Percentiles rank a stretch among this genome's conserved stretches.
phyloP scores from a whole-genome alignment of 352 stramenopile species.

The Hyaloperonospora arabidopsidis region DNA sequence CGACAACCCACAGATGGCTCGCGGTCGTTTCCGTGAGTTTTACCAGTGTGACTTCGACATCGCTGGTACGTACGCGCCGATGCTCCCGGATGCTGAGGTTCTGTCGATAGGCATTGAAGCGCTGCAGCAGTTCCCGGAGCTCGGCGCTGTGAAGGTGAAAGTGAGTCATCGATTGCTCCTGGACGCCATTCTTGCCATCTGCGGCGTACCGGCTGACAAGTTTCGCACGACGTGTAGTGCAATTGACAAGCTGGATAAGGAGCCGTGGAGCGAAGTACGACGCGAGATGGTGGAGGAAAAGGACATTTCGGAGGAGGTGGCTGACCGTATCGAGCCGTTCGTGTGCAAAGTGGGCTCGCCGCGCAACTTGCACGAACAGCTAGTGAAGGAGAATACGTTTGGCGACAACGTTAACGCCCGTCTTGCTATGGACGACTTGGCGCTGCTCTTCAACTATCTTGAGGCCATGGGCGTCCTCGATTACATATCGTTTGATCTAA shows the following conservation, averaged over 20 bases:
- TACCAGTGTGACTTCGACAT: conserved; percentile 99
- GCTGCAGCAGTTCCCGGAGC: conserved; percentile 77
- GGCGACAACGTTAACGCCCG: conserved; percentile 81
- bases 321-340: conserved; percentile 92
- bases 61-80: conserved; percentile 90
- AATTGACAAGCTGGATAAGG: conserved; percentile 99
- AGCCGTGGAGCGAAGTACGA: conserved; percentile 86
- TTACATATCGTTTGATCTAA: conserved; percentile 94
- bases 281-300: conserved; percentile 97
- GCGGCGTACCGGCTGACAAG: conserved; percentile 93
- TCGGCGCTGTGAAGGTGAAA: conserved; percentile 94
- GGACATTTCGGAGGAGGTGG: conserved; percentile 84
- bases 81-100: conserved; percentile 96
- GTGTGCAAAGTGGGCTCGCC: conserved; percentile 87
- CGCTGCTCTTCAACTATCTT: conserved; percentile 95
- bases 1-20: conserved; percentile 91
- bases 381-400: conserved; percentile 81
- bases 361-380: conserved; percentile 76
- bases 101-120: conserved; percentile 92
- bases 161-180: conserved; percentile 95
- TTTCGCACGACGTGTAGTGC: conserved; percentile 96
- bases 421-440: conserved; percentile 88
- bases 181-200: conserved; percentile 96
- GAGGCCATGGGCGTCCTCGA: conserved; percentile 94
- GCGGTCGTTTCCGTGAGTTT: conserved; percentile 96